Base-by-base conservation (phyloP, 805 yeast genomes). In the Komagataella pastoris region DNA sequence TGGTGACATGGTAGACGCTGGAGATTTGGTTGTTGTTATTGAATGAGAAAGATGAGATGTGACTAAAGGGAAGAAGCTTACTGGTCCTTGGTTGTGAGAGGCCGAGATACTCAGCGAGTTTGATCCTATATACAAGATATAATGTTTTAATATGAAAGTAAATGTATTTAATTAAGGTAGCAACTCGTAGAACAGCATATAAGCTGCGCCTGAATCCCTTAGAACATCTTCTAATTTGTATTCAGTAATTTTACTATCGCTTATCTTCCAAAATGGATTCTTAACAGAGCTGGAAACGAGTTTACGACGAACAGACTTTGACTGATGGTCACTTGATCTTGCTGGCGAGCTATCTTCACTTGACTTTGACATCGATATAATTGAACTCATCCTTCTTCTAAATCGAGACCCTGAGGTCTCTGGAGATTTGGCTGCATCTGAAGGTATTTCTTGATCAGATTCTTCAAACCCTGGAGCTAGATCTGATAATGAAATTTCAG, bases 1-100 rank as follows among this genome's bases (percentile, higher is more conserved):
- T 62, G 98, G 98, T 61, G 97, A 91, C 62, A 87, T 93, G 85
- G 95, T 91, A 46, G 97, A 91, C 54, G 88, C 97, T 45, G 99
- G 99, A 56, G 98, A 93, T 65, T 69, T 88, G 55, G 96, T 93
- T 48, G 97, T 84, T 50, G 96, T 90, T 21, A 70, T 85, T 46
- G 82, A 79, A 64, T 77, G 64, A 49, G 14, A 10, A 12, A 18
- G 18, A 17, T 17, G 12, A 8, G 17, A 19, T 18, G 14, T 14
- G 23, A 46, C 21, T 46, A 3, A 46, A 17, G 12, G 24, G 47
- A 46, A 7, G 1, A 17, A 2, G 19, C n/a, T 30, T 30, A 30
- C 5, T 30, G 47, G 47, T 17, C 30, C 24, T 24, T 18, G 21
- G 17, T 46, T 21, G n/a, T 24, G 21, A n/a, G 47, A 46, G 47